Conservation (phyloP, 2,329 filamentous ascomycete genomes). For the Lecanicillium sp. region DNA sequence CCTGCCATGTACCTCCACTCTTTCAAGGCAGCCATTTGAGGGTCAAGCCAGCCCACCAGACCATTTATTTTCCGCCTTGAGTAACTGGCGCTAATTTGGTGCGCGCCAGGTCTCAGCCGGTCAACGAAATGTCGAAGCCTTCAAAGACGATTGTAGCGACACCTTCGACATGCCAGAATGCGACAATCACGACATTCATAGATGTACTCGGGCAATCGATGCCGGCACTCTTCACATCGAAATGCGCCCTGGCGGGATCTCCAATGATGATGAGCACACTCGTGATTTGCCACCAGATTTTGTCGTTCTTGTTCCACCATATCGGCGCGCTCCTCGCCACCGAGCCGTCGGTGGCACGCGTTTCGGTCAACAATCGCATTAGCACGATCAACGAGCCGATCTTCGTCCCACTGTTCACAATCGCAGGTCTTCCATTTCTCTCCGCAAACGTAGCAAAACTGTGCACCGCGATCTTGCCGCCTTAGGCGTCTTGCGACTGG, state of each 20-base stretch:
- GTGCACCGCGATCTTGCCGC: too few species aligned
- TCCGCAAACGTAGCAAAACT: constrained; percentile 43
- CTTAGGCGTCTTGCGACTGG: too few species aligned
- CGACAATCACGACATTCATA: constrained; percentile 37
- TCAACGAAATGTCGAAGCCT: background rate
- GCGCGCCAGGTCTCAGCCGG: too few species aligned
- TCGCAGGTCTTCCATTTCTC: constrained; percentile 28
- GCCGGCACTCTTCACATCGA: constrained; percentile 34
- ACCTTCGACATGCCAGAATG: constrained; percentile 36
- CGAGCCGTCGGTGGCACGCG: background rate
- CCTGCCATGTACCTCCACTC: too few species aligned
- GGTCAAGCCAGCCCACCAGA: too few species aligned
- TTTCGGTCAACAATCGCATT: constrained; percentile 21
- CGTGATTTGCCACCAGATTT: constrained; percentile 22
- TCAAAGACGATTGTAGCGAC: constrained; percentile 33
- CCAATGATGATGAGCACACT: constrained; percentile 32
- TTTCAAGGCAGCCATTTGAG: too few species aligned
- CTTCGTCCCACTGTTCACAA: constrained; percentile 30
- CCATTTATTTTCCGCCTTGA: too few species aligned
- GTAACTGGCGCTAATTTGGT: too few species aligned
- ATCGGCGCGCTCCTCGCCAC: background rate
- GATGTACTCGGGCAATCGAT: constrained; percentile 32
- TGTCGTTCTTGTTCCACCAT: background rate
- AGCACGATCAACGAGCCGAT: constrained; percentile 21
- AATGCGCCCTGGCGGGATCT: constrained; percentile 20